A percentile compares a stretch with the other conserved stretches of the same genome.
phyloP scores from a whole-genome alignment of 2,329 filamentous ascomycete species.

The Neofusicoccum cordaticola region DNA sequence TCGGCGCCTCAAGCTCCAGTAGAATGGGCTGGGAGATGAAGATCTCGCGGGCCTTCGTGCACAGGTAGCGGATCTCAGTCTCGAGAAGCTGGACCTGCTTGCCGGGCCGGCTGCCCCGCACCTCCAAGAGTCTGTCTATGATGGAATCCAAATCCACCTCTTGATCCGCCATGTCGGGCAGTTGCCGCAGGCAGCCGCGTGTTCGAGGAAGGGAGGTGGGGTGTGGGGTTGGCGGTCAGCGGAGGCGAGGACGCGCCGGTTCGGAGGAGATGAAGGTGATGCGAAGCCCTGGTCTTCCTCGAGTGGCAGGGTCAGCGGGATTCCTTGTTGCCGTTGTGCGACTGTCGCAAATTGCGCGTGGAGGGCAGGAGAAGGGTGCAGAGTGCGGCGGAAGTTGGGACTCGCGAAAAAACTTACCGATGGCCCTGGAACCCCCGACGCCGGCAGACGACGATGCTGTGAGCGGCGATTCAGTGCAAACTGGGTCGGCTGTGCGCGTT shows the following conservation, averaged over 20 bases:
- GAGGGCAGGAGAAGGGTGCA: constrained; percentile 12
- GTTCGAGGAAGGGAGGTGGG: constrained; percentile 6
- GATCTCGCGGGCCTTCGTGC: constrained; percentile 98
- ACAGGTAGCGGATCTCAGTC: constrained; percentile 92
- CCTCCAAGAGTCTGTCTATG: constrained; percentile 96
- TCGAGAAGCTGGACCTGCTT: constrained; percentile 98
- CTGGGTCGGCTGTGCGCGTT: constrained; percentile 15
- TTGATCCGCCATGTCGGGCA: constrained; percentile 68
- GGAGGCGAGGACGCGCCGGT: constrained; percentile 13
- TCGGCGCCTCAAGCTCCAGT: constrained; percentile 94
- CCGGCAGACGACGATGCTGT: constrained; percentile 15
- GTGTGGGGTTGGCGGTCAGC: constrained; percentile 12
- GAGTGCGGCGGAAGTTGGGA: constrained; percentile 1
- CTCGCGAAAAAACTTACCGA: constrained; percentile 15
- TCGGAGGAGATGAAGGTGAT: constrained; percentile 15
- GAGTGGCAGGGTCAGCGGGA: not conserved
- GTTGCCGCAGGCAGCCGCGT: constrained; percentile 29
- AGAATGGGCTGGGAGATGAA: constrained; percentile 99
- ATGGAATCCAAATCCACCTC: constrained; percentile 99
- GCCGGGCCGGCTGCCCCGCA: constrained; percentile 93
- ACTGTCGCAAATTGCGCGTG: constrained; percentile 16
- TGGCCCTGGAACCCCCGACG: constrained; percentile 15
- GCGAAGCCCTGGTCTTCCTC: constrained; percentile 17
- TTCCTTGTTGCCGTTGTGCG: constrained; percentile 10
- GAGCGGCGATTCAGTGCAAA: constrained; percentile 14